Evolutionary conservation across 164 flowering plant species (phyloP).

Genomic region (Platanus orientalis): DNA sequence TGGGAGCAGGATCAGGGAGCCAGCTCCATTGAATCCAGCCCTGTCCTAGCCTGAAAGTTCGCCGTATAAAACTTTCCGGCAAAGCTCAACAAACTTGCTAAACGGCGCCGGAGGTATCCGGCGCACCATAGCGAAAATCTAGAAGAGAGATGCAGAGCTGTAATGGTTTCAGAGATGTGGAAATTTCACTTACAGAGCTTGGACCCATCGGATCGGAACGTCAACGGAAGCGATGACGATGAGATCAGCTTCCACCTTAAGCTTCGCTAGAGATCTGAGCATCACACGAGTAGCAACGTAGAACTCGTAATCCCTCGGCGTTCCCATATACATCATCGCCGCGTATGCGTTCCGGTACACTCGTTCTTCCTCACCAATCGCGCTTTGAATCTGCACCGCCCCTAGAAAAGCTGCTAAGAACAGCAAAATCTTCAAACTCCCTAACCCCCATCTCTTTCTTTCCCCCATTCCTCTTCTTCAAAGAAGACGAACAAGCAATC

Average conservation of each 20-base stretch:
- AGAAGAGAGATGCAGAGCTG: neutral
- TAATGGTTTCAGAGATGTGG: neutral
- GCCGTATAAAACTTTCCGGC: neutral
- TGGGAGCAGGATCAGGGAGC: neutral
- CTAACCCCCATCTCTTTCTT: neutral
- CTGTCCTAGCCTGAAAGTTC: too few species aligned
- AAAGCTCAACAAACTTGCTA: neutral
- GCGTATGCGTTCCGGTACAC: conserved; percentile 53
- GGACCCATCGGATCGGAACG: conserved; percentile 64
- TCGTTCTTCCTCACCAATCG: neutral
- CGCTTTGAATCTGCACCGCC: conserved; percentile 2
- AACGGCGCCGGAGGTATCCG: neutral
- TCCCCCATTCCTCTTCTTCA: neutral
- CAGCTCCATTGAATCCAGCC: neutral
- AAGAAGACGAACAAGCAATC: neutral
- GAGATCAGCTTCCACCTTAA: conserved; percentile 56
- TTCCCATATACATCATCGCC: conserved; percentile 84
- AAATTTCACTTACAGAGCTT: conserved; percentile 44
- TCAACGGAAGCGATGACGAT: conserved; percentile 74
- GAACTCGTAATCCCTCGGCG: conserved; percentile 80
- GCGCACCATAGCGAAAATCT: neutral
- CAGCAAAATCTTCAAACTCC: neutral
- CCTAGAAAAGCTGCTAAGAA: neutral
- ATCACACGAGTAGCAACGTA: conserved; percentile 69
- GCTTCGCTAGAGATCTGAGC: conserved; percentile 47